These are phyloP conservation scores for Solanum hybrid DNA, from an alignment of 305 asterid species.

Conservation along the genomic window DNA sequence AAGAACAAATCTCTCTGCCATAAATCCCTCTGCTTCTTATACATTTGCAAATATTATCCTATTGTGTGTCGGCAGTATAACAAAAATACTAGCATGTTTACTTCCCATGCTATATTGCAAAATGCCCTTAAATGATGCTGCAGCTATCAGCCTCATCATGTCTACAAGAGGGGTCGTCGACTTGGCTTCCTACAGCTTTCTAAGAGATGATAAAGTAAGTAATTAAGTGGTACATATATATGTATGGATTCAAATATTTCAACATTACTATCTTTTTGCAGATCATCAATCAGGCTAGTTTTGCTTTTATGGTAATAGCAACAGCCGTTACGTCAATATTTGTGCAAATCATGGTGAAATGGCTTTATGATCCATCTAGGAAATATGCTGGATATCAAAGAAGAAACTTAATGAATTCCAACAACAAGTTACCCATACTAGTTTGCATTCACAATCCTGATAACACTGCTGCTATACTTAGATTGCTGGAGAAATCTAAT, in stretches of 20 bases:
- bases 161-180: constrained; percentile 20
- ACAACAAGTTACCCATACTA: constrained; percentile 10
- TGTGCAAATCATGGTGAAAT: constrained; percentile 4
- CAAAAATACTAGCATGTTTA: background rate
- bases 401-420: constrained; percentile 18
- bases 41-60: background rate
- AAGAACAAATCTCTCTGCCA: background rate
- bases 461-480: constrained; percentile 8
- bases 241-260: background rate
- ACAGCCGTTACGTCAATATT: background rate
- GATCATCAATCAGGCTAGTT: background rate
- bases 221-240: background rate
- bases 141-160: constrained; percentile 19
- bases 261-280: background rate
- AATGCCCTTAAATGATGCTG: constrained; percentile 19
- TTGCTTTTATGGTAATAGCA: constrained; percentile 10
- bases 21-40: background rate
- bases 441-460: constrained; percentile 14
- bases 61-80: background rate
- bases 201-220: constrained; percentile 10
- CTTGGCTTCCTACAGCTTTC: constrained; percentile 8
- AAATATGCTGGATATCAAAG: constrained; percentile 22
- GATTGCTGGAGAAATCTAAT: constrained; percentile 12
- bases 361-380: constrained; percentile 12
- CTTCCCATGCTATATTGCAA: constrained; percentile 10